These are phyloP conservation scores for Verticillium klebahnii DNA, from an alignment of 2,329 filamentous ascomycete genomes.

Conservation along the genomic window DNA sequence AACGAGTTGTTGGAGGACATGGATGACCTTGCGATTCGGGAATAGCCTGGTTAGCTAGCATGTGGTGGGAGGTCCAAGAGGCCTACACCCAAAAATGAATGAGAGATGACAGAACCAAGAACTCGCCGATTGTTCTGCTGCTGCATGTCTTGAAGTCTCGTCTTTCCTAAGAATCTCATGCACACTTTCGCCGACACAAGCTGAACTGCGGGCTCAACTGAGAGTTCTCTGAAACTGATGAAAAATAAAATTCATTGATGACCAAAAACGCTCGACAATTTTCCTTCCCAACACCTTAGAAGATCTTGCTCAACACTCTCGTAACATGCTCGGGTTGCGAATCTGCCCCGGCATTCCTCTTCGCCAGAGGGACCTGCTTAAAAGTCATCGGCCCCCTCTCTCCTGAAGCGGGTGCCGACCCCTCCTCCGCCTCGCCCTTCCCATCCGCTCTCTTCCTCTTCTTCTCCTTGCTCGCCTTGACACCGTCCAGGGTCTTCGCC, in stretches of 20 bases:
- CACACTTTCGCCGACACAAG: background rate
- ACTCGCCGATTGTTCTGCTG: background rate
- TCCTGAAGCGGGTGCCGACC: constrained; percentile 13
- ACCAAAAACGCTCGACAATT: background rate
- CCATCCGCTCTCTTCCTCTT: constrained; percentile 31
- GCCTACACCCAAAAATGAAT: background rate
- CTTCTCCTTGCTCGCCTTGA: constrained; percentile 56
- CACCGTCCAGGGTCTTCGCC: constrained; percentile 73
- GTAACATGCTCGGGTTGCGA: constrained; percentile 52
- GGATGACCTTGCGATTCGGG: constrained; percentile 76
- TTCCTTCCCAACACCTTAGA: constrained; percentile 29
- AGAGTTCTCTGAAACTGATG: background rate
- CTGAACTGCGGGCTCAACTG: background rate
- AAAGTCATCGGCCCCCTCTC: constrained; percentile 49
- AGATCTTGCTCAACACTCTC: constrained; percentile 61
- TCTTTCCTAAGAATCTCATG: no score
- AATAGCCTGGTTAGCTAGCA: constrained; percentile 21
- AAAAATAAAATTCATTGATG: background rate
- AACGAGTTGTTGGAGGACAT: constrained; percentile 87
- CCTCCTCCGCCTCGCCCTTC: constrained; percentile 14
- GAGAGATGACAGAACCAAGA: background rate
- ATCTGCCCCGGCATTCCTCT: constrained; percentile 38
- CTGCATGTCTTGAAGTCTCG: no score
- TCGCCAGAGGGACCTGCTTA: constrained; percentile 59
- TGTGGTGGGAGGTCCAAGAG: background rate